A percentile compares a stretch with the other conserved stretches of the same genome.
Evolutionary conservation across 345 rosid genomes (phyloP).

Genomic region (Linum lewisii): DNA sequence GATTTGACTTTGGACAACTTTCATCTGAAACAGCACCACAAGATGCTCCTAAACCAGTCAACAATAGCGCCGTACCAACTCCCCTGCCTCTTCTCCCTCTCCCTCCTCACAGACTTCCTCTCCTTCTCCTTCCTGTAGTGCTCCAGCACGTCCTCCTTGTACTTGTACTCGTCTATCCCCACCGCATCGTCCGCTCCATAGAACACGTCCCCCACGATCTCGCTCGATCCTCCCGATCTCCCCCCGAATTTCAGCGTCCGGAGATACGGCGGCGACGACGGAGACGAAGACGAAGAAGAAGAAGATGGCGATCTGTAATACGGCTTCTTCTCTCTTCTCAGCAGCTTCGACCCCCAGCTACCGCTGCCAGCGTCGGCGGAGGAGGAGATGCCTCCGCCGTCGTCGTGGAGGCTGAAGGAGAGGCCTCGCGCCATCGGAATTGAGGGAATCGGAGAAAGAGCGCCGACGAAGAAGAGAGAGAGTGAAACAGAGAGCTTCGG

Average conservation of each 20-base stretch:
- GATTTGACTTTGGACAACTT: no score
- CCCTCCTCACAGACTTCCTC: slow-evolving; percentile 10
- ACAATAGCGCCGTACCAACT: not conserved
- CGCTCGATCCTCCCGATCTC: not conserved
- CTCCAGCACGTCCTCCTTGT: slow-evolving; percentile 24
- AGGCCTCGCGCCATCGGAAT: not conserved
- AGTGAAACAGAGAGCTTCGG: not conserved
- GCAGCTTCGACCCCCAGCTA: not conserved
- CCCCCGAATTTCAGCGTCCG: not conserved
- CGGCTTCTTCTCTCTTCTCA: not conserved
- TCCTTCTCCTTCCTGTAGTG: slow-evolving; percentile 14
- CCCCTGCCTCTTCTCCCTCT: not conserved
- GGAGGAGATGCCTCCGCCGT: not conserved
- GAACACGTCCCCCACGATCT: slow-evolving; percentile 12
- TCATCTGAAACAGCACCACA: not conserved
- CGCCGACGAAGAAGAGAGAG: not conserved
- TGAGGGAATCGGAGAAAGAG: not conserved
- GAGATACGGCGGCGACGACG: not conserved
- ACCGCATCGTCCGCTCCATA: slow-evolving; percentile 20
- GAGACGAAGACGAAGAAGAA: no score
- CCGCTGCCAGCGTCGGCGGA: not conserved
- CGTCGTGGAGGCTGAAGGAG: not conserved
- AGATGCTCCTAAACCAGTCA: slow-evolving; percentile 12
- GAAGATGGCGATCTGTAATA: no score
- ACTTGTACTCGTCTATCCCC: slow-evolving; percentile 4